Conservation (phyloP, 768 basidiomycete species). For the Lactifluus rugatus region DNA sequence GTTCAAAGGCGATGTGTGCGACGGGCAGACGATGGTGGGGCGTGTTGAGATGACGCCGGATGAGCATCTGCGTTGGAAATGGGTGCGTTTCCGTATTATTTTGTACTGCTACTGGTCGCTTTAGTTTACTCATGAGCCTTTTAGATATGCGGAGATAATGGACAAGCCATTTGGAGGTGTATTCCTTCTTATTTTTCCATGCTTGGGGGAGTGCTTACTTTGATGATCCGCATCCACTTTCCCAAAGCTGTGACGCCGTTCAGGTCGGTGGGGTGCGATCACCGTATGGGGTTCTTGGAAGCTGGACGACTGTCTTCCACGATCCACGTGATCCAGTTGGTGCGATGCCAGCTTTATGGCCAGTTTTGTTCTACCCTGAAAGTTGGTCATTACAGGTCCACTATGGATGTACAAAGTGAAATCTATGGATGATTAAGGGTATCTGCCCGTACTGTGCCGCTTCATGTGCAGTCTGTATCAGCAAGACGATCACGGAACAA, state of each 20-base stretch:
- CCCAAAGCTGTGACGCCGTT: conserved; percentile 46
- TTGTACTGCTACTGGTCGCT: not conserved
- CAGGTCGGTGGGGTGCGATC: conserved; percentile 55
- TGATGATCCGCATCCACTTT: not conserved
- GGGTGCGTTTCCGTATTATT: conserved; percentile 34
- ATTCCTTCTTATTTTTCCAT: not conserved
- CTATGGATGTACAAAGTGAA: conserved; percentile 25
- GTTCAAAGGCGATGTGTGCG: conserved; percentile 44
- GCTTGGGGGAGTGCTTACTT: not conserved
- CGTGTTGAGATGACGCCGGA: conserved; percentile 48
- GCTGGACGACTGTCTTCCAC: conserved; percentile 42
- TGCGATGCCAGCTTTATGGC: conserved; percentile 18
- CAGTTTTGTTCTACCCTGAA: not conserved
- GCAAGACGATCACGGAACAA: not conserved
- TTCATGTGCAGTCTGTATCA: not conserved
- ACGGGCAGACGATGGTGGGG: conserved; percentile 40
- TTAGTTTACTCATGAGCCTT: not conserved
- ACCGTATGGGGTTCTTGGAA: conserved; percentile 45
- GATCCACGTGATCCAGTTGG: conserved; percentile 41
- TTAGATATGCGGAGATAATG: conserved; percentile 7
- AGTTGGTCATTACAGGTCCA: conserved; percentile 21
- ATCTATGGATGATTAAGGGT: not conserved
- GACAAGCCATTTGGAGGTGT: conserved; percentile 26
- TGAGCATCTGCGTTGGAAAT: conserved; percentile 51
- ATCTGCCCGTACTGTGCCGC: not conserved